Evolutionary conservation across 257 asterid genomes (phyloP).

Genomic region (Solanum acaule): DNA sequence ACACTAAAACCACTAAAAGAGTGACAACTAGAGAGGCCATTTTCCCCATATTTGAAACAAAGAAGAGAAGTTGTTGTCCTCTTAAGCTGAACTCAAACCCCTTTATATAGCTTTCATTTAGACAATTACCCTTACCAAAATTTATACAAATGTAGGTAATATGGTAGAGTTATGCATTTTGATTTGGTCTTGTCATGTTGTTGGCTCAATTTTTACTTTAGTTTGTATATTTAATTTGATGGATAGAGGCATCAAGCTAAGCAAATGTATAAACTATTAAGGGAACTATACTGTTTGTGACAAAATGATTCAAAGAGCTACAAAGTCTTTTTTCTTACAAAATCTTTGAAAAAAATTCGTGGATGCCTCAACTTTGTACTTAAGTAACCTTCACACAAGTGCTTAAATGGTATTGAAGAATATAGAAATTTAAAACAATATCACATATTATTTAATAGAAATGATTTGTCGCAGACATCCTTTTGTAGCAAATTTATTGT

Average conservation of each 20-base stretch:
- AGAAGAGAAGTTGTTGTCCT: not conserved
- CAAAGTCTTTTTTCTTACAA: not conserved
- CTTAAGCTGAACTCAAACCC: not conserved
- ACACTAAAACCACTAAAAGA: not conserved
- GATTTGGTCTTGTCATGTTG: not conserved
- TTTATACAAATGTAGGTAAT: not conserved
- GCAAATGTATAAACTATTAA: not conserved
- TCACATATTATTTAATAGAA: not conserved
- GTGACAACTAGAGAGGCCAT: not conserved
- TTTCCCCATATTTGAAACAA: not conserved
- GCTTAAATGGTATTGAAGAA: too few species aligned
- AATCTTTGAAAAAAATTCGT: not conserved
- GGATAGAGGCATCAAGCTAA: not conserved
- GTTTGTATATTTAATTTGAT: not conserved
- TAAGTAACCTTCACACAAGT: too few species aligned
- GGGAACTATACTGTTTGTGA: not conserved
- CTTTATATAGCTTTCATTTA: not conserved
- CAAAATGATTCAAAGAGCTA: not conserved
- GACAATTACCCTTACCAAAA: not conserved
- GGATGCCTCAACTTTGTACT: not conserved
- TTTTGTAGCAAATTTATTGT: too few species aligned
- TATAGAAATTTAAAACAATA: too few species aligned
- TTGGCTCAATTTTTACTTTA: not conserved
- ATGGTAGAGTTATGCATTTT: not conserved
- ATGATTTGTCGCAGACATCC: not conserved